These are phyloP conservation scores for Fusarium begoniae DNA, from an alignment of 2,329 filamentous ascomycete species.

Conservation along the genomic window DNA sequence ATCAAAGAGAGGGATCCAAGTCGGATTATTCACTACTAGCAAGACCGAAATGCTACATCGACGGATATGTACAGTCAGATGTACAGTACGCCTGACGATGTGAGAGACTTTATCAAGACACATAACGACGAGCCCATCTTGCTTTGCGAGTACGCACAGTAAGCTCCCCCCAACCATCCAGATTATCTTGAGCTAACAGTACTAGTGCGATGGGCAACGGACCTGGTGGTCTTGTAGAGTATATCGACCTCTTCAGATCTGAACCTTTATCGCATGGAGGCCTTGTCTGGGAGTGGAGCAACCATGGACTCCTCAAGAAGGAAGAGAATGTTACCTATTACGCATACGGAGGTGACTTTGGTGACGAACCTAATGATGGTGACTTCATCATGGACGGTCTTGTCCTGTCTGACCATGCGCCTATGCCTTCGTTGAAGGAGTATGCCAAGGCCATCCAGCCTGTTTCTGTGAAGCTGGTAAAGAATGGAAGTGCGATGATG, in stretches of 20 bases:
- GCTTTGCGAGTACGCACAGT: conserved; percentile 57
- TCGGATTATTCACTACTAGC: conserved; percentile 72
- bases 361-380: conserved; percentile 66
- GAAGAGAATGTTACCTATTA: background rate
- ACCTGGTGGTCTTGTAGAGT: conserved; percentile 72
- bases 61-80: conserved; percentile 73
- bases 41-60: conserved; percentile 64
- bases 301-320: conserved; percentile 50
- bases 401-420: conserved; percentile 8
- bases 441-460: conserved; percentile 28
- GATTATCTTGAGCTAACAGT: background rate
- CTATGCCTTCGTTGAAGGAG: conserved; percentile 12
- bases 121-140: conserved; percentile 61
- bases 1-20: conserved; percentile 64
- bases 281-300: conserved; percentile 72
- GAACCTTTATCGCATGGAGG: conserved; percentile 65
- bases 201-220: conserved; percentile 74
- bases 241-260: conserved; percentile 71
- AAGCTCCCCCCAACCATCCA: background rate
- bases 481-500: background rate
- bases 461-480: background rate
- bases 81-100: conserved; percentile 63
- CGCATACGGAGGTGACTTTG: conserved; percentile 70
- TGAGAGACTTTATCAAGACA: background rate
- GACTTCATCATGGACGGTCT: conserved; percentile 69